Base-by-base conservation (phyloP, 768 basidiomycete genomes). In the Leucocoprinus leucothites region DNA sequence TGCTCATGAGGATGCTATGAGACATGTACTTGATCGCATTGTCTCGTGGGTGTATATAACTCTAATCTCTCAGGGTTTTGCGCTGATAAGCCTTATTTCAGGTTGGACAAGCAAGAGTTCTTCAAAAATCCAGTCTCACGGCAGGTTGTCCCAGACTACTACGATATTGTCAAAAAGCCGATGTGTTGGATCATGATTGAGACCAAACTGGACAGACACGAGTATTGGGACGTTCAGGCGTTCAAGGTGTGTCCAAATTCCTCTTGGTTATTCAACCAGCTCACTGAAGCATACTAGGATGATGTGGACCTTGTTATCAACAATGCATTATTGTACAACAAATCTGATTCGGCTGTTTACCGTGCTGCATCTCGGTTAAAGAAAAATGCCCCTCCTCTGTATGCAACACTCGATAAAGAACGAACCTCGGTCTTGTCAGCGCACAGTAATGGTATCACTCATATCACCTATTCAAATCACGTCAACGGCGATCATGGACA, bases 151-250 rank as follows among this genome's bases (percentile, higher is more conserved):
- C 91, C 90, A 1, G 95, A 98, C 64, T 99, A 99, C 67, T 93
- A 89, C 64, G 87, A 92, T 44, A 75, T 97, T 34, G 79, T 99
- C 63, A 79, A 84, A 62, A 74, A 79, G 3, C 97, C 97, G 0
- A 97, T 97, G 92, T 88, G 87, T 57, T 94, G 95, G 85, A 77
- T 76, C 11, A 78, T 76, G 25, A 96, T 99, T 64, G 87, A 91
- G 44, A 69, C 72, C 25, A 96, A 91, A 67, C 74, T 99, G 26
- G 89, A 95, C 49, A 76, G 77, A 34, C 87, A 91, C 57, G 82
- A 88, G 64, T 98, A 98, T 68, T 85, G 86, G 76, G 84, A 91
- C 64, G 68, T 89, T 0, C 75, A 84, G 28, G 68, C 79, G 3
- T 95, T 98, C 73, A 82, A 85, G 69, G 91, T 85, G 59, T 14